Base-by-base conservation (phyloP, 805 yeast genomes). In the Candida cerambycidarum region DNA sequence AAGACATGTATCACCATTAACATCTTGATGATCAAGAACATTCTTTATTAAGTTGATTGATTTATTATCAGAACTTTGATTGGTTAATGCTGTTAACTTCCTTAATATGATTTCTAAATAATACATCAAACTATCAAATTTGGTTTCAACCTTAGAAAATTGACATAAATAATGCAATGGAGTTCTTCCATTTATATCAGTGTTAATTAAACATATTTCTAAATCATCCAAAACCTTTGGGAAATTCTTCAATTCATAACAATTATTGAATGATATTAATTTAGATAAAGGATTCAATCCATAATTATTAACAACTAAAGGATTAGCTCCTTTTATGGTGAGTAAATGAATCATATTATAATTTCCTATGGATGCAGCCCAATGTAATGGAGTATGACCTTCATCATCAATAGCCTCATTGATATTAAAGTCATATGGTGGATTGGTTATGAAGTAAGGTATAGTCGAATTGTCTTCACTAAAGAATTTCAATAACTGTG, bases 311-410 rank as follows among this genome's bases (percentile, higher is more conserved):
- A 79, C 76, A 18, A 63, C 71, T 33, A 70, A 54, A 13, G 75
- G 69, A 63, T 82, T 78, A 2, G 96, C 93, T 4, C 96, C 95
- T 30, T 83, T 79, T 21, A 80, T 72, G 23, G 88, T 65, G 32
- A 93, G 71, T 11, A 89, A 76, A 51, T 85, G 93, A 43, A 88
- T 82, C 64, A 90, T 81, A 36, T 76, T 77, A 25, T 84, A 64
- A 58, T 83, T 87, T 3, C 98, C 99, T 78, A 93, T 89, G 1
- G 98, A 85, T 46, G 97, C 89, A 0, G 98, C 96, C 97, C 98
- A 93, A 63, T 93, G 99, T 52, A 93, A 81, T 1, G 96, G 85
- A 0, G 97, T 86, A 58, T 93, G 95, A 1, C 96, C 95, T 57
- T 93, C 97, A 45, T 87, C 90, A 59, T 93, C 99, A 18, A 93